Evolutionary conservation across 805 yeast species (phyloP).

Genomic region (Sugiyamaella mastotermitis): DNA sequence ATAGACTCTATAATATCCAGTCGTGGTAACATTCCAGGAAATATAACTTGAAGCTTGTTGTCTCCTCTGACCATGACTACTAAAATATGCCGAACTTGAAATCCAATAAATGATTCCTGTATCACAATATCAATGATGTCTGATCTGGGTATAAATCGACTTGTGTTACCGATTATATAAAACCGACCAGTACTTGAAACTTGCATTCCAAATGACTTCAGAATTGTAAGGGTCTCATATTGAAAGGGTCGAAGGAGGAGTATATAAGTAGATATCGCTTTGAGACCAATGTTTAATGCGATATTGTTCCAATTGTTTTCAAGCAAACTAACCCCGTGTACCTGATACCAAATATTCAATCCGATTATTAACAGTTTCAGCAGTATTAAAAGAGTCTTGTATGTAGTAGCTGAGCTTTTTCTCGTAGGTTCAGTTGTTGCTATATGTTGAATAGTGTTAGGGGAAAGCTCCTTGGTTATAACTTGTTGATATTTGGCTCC

Average conservation of each 20-base stretch:
- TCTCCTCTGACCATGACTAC: constrained; percentile 47
- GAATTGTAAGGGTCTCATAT: constrained; percentile 37
- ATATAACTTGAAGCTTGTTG: constrained; percentile 28
- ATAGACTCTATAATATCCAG: constrained; percentile 17
- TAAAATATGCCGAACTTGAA: constrained; percentile 60
- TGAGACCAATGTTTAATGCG: too few relatives aligned
- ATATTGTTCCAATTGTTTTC: too few relatives aligned
- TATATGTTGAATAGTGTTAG: too few relatives aligned
- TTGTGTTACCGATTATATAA: constrained; percentile 21
- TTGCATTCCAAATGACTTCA: constrained; percentile 45
- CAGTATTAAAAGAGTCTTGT: too few relatives aligned
- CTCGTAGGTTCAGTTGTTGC: too few relatives aligned
- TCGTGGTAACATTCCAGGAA: constrained; percentile 20
- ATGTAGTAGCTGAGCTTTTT: too few relatives aligned
- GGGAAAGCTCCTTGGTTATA: too few relatives aligned
- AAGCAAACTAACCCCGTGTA: too few relatives aligned
- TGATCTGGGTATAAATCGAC: constrained; percentile 49
- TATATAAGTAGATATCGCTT: too few relatives aligned
- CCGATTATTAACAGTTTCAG: too few relatives aligned
- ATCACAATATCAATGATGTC: constrained; percentile 59
- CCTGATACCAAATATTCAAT: too few relatives aligned
- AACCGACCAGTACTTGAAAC: constrained; percentile 31
- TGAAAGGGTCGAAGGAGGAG: constrained; percentile 6
- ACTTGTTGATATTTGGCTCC: too few relatives aligned
- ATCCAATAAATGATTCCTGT: constrained; percentile 69